Evolutionary conservation across 2,329 filamentous ascomycete genomes (phyloP).

Genomic region (Botrytis byssoidea): DNA sequence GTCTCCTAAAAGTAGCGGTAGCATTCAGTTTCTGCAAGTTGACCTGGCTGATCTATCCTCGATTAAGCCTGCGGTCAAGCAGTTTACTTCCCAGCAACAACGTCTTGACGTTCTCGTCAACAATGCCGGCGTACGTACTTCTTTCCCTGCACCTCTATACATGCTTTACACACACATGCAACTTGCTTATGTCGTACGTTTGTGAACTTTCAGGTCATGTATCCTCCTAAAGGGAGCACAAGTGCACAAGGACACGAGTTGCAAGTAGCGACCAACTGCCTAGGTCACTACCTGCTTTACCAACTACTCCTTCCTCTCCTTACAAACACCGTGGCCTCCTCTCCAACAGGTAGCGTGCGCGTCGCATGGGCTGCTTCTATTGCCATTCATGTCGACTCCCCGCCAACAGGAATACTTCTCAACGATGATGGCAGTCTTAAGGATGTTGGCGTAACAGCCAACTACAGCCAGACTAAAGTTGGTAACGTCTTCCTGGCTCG

Average conservation of each 20-base stretch:
- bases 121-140: slow-evolving; percentile 3
- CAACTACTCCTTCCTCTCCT: slow-evolving; percentile 37
- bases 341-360: no score
- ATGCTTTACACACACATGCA: neutral
- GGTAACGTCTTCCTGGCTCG: no score
- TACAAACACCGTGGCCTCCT: slow-evolving; percentile 1
- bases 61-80: neutral
- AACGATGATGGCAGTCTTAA: no score
- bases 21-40: neutral
- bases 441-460: no score
- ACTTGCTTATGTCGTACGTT: neutral
- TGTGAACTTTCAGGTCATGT: slow-evolving; percentile 35
- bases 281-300: slow-evolving; percentile 42
- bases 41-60: neutral
- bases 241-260: slow-evolving; percentile 38
- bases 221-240: slow-evolving; percentile 35
- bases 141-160: neutral
- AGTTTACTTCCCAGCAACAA: slow-evolving; percentile 5
- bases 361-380: slow-evolving; percentile 21
- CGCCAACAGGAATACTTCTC: no score
- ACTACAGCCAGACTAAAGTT: no score
- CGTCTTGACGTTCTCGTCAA: slow-evolving; percentile 10
- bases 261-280: slow-evolving; percentile 33
- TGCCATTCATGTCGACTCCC: slow-evolving; percentile 15
- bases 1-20: neutral